These are phyloP conservation scores for Xylariaceae sp. DNA, from an alignment of 2,329 filamentous ascomycete species.

Conservation along the genomic window DNA sequence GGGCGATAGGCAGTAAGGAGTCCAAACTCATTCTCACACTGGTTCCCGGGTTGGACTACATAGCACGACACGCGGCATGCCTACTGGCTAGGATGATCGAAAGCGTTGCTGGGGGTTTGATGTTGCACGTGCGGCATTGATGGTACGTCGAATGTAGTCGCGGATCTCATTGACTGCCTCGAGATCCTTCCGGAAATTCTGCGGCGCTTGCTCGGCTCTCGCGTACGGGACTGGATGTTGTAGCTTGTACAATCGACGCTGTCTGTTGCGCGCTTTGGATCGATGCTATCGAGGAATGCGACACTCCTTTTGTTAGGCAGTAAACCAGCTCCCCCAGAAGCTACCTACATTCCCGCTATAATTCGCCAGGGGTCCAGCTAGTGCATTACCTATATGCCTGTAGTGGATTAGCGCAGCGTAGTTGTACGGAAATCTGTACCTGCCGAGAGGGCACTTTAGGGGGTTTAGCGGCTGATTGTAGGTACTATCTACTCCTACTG, in stretches of 20 bases:
- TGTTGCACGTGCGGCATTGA: slow-evolving; percentile 1
- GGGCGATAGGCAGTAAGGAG: slow-evolving; percentile 83
- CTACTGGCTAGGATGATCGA: slow-evolving; percentile 7
- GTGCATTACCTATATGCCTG: too few species aligned
- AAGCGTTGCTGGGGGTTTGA: not conserved
- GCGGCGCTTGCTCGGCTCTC: not conserved
- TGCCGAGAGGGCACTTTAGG: too few species aligned
- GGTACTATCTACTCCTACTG: too few species aligned
- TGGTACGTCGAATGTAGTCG: slow-evolving; percentile 2
- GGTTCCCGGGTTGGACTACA: slow-evolving; percentile 29
- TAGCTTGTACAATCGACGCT: not conserved
- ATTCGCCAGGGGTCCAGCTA: too few species aligned
- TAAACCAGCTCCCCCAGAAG: too few species aligned
- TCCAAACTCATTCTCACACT: slow-evolving; percentile 76
- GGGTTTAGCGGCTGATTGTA: too few species aligned
- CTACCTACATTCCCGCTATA: too few species aligned
- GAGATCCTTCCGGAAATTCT: not conserved
- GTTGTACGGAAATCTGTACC: too few species aligned
- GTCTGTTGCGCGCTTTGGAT: slow-evolving; percentile 1
- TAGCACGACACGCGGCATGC: slow-evolving; percentile 30
- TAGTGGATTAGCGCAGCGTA: too few species aligned
- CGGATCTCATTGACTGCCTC: not conserved
- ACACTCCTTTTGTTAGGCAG: not conserved
- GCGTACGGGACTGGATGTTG: not conserved
- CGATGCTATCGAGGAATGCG: not conserved